These are phyloP conservation scores for Rhodotorula babjevae DNA, from an alignment of 768 basidiomycete species.

Conservation along the genomic window DNA sequence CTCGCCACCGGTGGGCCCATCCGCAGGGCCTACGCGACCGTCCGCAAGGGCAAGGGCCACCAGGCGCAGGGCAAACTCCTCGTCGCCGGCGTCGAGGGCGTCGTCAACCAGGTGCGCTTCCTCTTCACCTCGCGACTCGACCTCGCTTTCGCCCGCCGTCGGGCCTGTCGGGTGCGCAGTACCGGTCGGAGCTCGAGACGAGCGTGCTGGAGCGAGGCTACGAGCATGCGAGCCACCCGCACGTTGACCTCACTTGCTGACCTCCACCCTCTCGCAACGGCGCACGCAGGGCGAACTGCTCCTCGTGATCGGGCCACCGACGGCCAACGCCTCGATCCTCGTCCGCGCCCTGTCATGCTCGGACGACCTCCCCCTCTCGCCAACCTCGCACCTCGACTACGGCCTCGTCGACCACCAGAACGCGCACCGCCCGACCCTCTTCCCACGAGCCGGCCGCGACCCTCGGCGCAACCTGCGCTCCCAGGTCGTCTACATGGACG, in stretches of 20 bases:
- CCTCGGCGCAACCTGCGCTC: constrained; percentile 44
- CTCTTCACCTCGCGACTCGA: neutral
- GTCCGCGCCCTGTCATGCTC: constrained; percentile 24
- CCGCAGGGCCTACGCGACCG: neutral
- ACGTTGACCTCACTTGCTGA: neutral
- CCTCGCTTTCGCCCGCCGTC: too few relatives aligned
- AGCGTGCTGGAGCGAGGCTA: too few relatives aligned
- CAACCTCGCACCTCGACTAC: constrained; percentile 30
- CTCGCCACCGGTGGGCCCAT: constrained; percentile 17
- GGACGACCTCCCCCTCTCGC: constrained; percentile 22
- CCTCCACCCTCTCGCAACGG: neutral
- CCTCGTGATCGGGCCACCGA: constrained; percentile 29
- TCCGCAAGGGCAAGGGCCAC: neutral
- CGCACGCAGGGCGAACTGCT: constrained; percentile 32
- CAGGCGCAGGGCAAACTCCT: constrained; percentile 6
- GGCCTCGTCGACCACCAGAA: constrained; percentile 18
- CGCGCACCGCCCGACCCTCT: constrained; percentile 7
- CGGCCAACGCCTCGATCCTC: constrained; percentile 20
- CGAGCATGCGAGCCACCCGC: neutral
- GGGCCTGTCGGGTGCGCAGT: too few relatives aligned
- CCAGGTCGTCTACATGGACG: constrained; percentile 49
- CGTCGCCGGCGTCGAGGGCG: constrained; percentile 24
- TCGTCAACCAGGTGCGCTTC: constrained; percentile 36
- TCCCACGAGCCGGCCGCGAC: neutral
- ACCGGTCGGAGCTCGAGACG: too few relatives aligned